Percentiles rank a stretch among this genome's conserved stretches.
phyloP scores from a whole-genome alignment of 306 rosid genomes.

The Fragaria vesca region DNA sequence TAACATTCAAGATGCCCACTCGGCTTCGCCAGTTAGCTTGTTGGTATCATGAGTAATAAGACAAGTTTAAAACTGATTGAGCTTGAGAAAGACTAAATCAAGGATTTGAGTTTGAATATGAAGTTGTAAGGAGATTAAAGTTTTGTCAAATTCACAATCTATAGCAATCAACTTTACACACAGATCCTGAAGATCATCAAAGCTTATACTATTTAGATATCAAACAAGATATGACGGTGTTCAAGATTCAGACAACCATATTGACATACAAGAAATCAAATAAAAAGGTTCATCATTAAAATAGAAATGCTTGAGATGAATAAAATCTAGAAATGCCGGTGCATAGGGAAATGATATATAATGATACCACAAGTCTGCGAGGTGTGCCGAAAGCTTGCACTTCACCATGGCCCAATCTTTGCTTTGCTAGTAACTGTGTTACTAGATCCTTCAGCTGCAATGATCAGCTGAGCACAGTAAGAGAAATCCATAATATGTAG shows the following conservation, averaged over 20 bases:
- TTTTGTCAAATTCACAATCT: background rate
- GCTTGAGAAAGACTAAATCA: background rate
- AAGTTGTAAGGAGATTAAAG: slow-evolving; percentile 1
- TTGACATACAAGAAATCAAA: background rate
- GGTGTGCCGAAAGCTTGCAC: slow-evolving; percentile 76
- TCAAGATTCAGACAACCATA: background rate
- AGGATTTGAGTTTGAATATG: background rate
- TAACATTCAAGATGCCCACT: background rate
- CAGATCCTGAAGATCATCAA: background rate
- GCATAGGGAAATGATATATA: slow-evolving; percentile 15
- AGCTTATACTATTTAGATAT: background rate
- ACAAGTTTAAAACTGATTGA: background rate
- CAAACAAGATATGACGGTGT: background rate
- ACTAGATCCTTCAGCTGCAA: slow-evolving; percentile 71
- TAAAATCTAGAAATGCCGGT: background rate
- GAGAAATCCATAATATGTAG: slow-evolving; percentile 23
- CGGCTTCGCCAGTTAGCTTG: background rate
- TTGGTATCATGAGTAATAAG: background rate
- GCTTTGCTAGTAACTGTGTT: slow-evolving; percentile 64
- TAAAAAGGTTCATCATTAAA: background rate
- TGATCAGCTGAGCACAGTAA: slow-evolving; percentile 33
- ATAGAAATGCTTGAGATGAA: background rate
- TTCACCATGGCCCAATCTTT: slow-evolving; percentile 72
- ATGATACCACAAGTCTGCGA: slow-evolving; percentile 79
- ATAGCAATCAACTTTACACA: background rate